Base-by-base conservation (phyloP, 1,284 basidiomycete species). In the Coriolopsis trogii region DNA sequence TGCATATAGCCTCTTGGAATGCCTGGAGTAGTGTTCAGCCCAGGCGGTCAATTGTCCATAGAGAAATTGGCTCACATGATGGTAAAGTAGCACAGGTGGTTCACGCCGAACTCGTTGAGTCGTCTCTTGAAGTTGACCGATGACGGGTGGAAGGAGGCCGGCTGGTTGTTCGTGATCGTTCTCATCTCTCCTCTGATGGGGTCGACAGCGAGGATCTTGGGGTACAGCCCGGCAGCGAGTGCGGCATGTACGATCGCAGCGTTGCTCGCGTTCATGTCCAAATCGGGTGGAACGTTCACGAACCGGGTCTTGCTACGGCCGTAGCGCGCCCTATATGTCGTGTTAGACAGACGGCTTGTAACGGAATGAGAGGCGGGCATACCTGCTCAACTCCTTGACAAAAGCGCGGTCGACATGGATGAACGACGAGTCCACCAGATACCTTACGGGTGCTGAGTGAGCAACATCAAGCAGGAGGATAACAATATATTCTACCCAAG, bases 1-100 rank as follows among this genome's bases (percentile, higher is more conserved):
- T n/a, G 90, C 95, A 69, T 96, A 99, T 25, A 98, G 72, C 69
- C 87, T 91, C 73, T 90, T 93, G 12, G 92, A 93, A 67, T 93
- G 91, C 90, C 93, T 93, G 60, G 24, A 39, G 48, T 16, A 16
- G 37, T 59, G 41, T 39, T 58, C 8, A 51, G 28, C 28, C 7
- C n/a, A 34, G n/a, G n/a, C n/a, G n/a, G n/a, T n/a, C n/a, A n/a
- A n/a, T n/a, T n/a, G n/a, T n/a, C 33, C 58, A 50, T 40, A 9
- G 13, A 71, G 41, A n/a, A n/a, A n/a, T n/a, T n/a, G n/a, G n/a
- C 81, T 61, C 60, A 89, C 91, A 95, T 95, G 31, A 97, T 77
- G 1, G 93, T 96, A 69, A 95, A 98, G 71, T 94, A 97, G 16
- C 82, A 78, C 41, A 97, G 69, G 69, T 94, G 81, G 58, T 87